Evolutionary conservation across 2,329 filamentous ascomycete species (phyloP), one percentile per base, ranked within the genome.

Genomic region (Sclerotinia borealis): DNA sequence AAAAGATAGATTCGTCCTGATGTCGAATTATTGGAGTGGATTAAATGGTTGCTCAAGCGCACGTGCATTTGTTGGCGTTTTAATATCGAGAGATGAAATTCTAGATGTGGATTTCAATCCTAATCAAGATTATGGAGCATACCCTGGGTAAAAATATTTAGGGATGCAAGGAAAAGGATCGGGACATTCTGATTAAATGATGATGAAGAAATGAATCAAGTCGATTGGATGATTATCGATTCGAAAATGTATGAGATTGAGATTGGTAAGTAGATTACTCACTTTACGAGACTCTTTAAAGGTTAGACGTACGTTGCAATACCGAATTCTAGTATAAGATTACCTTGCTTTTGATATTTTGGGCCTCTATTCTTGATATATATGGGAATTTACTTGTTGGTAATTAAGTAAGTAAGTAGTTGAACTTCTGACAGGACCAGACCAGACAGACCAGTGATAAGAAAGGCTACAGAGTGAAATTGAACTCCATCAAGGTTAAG

Each of bases 41-140:
- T 43, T 61, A 66, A 58, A 67, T 60, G 62, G 59, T 65, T 68
- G 67, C 64, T 70, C 64, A 69, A 71, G 67, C 68, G 65, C 65
- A 63, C 59, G 69, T 72, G 67, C 60, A 62, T 62, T 49, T 36
- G 51, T 58, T 62, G 51, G 60, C 60, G 60, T 62, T 62, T 56
- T 62, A 39, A 58, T 39, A 19, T 25, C n/a, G 59, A 61, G 60
- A 58, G 31, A 19, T 49, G 60, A 58, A 22, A 48, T 41, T 31
- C 43, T 37, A 58, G 51, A 62, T 62, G 41, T 48, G 60, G 41
- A 62, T 62, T 58, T 58, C 41, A 29, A 48, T 56, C 31, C 47
- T 43, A 58, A 9, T 56, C 25, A 58, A 58, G 60, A 62, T 58
- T 58, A 62, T 41, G 51, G 60, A 58, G 50, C 60, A 62, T 58